These are phyloP conservation scores for Aspergillus pseudoglaucus DNA, from an alignment of 2,329 filamentous ascomycete genomes.

Conservation along the genomic window DNA sequence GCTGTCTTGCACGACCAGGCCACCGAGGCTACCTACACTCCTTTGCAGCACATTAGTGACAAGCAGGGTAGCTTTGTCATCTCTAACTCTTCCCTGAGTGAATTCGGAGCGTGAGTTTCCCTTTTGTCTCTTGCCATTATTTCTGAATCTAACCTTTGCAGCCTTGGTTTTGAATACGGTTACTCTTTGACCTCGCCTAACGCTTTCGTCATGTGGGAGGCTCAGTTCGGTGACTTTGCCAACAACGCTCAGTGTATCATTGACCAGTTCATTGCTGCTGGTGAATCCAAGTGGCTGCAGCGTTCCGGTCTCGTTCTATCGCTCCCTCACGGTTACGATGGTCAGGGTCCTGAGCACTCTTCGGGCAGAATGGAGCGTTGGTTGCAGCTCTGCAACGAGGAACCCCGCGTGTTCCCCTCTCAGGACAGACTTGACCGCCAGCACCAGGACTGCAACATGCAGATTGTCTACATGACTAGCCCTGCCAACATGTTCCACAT, in stretches of 20 bases:
- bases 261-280: conserved; percentile 96
- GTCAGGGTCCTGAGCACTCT: conserved; percentile 96
- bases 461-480: conserved; percentile 95
- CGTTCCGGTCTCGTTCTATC: conserved; percentile 94
- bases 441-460: conserved; percentile 99
- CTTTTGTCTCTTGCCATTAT: not conserved
- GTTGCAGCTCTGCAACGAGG: conserved; percentile 94
- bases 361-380: conserved; percentile 96
- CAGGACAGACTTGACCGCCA: conserved; percentile 88
- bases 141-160: conserved; percentile 51
- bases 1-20: conserved; percentile 97
- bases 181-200: conserved; percentile 97
- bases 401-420: conserved; percentile 85
- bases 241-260: conserved; percentile 99
- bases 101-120: conserved; percentile 55
- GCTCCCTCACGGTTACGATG: conserved; percentile 94
- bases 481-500: conserved; percentile 96
- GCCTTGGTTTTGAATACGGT: conserved; percentile 94
- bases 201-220: conserved; percentile 98
- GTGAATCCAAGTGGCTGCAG: conserved; percentile 98
- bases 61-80: conserved; percentile 96
- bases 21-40: conserved; percentile 85
- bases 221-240: conserved; percentile 98
- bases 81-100: conserved; percentile 82
- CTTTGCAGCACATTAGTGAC: conserved; percentile 78